A percentile compares a stretch with the other conserved stretches of the same genome.
Conservation (phyloP, 2,329 filamentous ascomycete species). For the Fusarium liriodendri region DNA sequence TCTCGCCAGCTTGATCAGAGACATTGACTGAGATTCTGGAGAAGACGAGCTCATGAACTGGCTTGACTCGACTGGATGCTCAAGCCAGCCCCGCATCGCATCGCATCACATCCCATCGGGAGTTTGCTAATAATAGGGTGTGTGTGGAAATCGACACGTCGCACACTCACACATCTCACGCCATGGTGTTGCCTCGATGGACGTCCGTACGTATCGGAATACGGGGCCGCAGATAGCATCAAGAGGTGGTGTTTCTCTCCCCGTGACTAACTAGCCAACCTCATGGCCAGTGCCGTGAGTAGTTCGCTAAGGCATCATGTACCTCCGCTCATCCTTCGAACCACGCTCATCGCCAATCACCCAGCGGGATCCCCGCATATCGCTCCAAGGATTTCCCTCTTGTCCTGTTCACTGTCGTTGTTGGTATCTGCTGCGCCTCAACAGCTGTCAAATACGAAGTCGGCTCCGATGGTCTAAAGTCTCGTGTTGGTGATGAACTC, state of each 20-base stretch:
- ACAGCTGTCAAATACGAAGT: conserved; percentile 7
- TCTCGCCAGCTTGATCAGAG: not conserved
- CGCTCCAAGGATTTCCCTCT: not conserved
- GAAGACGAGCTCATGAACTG: conserved; percentile 5
- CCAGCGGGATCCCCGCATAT: not conserved
- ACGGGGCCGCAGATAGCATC: conserved; percentile 4
- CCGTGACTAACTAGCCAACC: not conserved
- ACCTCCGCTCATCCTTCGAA: not conserved
- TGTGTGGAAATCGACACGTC: conserved; percentile 27
- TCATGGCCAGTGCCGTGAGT: not conserved
- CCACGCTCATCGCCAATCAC: not conserved
- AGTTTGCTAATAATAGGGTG: conserved; percentile 37
- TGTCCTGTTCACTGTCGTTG: not conserved
- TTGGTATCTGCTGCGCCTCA: conserved; percentile 5
- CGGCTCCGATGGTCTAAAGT: not conserved
- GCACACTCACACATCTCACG: conserved; percentile 19
- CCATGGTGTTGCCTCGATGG: conserved; percentile 13
- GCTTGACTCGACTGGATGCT: conserved; percentile 4
- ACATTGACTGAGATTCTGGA: not conserved
- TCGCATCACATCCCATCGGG: conserved; percentile 5
- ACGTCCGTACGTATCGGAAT: not conserved
- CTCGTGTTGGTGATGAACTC: not conserved
- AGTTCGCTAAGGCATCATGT: conserved; percentile 2
- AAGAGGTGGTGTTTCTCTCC: not conserved
- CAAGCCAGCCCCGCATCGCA: conserved; percentile 16